A percentile compares a stretch with the other conserved stretches of the same genome.
phyloP scores from a whole-genome alignment of 2,329 filamentous ascomycete genomes.

The Talaromyces albobiverticillius region DNA sequence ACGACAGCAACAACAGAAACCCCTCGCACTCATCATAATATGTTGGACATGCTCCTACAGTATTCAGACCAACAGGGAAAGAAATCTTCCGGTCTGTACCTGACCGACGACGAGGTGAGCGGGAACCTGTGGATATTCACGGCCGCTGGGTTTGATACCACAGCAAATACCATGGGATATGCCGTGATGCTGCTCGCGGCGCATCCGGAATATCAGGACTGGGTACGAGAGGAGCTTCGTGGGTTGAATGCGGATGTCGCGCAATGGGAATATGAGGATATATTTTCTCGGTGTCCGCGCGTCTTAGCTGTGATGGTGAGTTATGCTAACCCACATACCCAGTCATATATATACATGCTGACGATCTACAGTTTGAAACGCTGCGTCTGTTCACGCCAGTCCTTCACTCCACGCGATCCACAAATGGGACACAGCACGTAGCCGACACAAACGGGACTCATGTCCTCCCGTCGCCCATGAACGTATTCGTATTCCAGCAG shows the following conservation, averaged over 20 bases:
- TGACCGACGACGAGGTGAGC: constrained; percentile 40
- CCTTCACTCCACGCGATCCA: constrained; percentile 36
- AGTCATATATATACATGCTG: background rate
- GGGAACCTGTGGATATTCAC: constrained; percentile 50
- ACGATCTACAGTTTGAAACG: constrained; percentile 34
- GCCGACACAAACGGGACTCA: constrained; percentile 24
- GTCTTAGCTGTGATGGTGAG: constrained; percentile 50
- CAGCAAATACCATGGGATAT: constrained; percentile 51
- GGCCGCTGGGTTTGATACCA: constrained; percentile 49
- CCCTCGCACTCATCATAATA: constrained; percentile 18
- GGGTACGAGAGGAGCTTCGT: constrained; percentile 51
- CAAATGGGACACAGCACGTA: constrained; percentile 28
- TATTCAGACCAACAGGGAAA: constrained; percentile 25
- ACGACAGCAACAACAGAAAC: background rate
- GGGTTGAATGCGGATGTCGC: constrained; percentile 26
- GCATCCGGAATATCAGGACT: constrained; percentile 50
- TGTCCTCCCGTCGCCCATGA: constrained; percentile 31
- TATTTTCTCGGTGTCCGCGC: constrained; percentile 45
- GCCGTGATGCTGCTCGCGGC: constrained; percentile 47
- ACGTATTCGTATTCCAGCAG: constrained; percentile 27
- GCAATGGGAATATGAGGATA: constrained; percentile 39
- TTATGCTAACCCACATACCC: background rate
- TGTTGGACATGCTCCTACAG: constrained; percentile 29
- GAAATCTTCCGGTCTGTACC: constrained; percentile 18
- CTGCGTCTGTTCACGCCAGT: constrained; percentile 43